Base-by-base conservation (phyloP, 2,329 filamentous ascomycete genomes). In the Fonsecaea pedrosoi region DNA sequence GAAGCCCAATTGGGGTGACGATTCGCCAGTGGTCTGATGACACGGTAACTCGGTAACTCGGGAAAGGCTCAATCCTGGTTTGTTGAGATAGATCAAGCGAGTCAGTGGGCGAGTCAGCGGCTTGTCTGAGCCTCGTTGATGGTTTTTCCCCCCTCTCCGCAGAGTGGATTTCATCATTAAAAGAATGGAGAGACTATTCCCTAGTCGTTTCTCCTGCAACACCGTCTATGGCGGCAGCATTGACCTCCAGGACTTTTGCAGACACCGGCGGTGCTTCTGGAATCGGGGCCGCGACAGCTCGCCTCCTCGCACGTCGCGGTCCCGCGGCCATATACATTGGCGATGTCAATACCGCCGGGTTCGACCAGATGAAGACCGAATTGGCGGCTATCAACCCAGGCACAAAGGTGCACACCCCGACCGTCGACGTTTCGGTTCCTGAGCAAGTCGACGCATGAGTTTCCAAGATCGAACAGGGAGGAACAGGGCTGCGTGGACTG, bases 251-350 rank as follows among this genome's bases (percentile, higher is more conserved):
- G 25, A 25, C 25, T 25, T 64, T 32, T 32, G 37, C 55, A 9
- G 21, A 59, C 13, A 64, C 54, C 15, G 60, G 54, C 8, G 34
- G 54, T 37, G 80, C 80, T 2, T 79, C 78, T 5, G 84, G 84
- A n/a, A 85, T 85, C 54, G 84, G 83, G 18, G 78, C 82, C 8
- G 79, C 79, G 12, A 82, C 82, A 8, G 79, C 82, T 12, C 25
- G 15, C 21, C 60, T 55, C 3, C 53, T 63, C 7, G 60, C 50
- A 5, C n/a, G 21, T 3, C 4, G 25, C 30, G 54, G 42, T 10
- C 53, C 50, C 4, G n/a, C 32, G 13, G 54, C 54, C 8, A 12
- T 60, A 10, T 13, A 2, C 12, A 18, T 12, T 15, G 25, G 7
- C 6, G 25, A 60, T 10, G 34, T 60, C 38, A 32, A n/a, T 4